Evolutionary conservation across 345 rosid species (phyloP), one percentile per base, ranked within the genome.

Genomic region (Erodium maritimum): DNA sequence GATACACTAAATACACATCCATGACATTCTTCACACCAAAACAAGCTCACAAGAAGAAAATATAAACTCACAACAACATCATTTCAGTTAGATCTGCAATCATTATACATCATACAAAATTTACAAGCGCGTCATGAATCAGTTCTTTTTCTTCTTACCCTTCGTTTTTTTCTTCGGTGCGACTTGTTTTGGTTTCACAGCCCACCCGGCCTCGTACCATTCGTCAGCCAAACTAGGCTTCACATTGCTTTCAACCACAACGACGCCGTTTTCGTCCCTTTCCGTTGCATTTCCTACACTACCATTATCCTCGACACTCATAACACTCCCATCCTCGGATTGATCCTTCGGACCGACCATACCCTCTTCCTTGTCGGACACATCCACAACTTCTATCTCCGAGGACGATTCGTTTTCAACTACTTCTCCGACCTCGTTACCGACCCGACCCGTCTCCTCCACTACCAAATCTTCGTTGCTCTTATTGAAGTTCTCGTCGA

Each of bases 401-500:
- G 23, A 29, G 17, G 24, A 21, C 23, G 56, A 58, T 21, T 62
- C 72, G 16, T 0, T 37, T 18, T 9, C 55, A 17, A 19, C 46
- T 18, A 21, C 55, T 29, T 74, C 19, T 25, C 64, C 69, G n/a
- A n/a, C n/a, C n/a, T n/a, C n/a, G n/a, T n/a, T n/a, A n/a, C n/a
- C n/a, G n/a, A n/a, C n/a, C n/a, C n/a, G n/a, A n/a, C n/a, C n/a
- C n/a, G n/a, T n/a, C n/a, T n/a, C n/a, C n/a, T n/a, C n/a, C n/a
- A n/a, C n/a, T n/a, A n/a, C n/a, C n/a, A n/a, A 68, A 58, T 63
- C 78, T 17, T 10, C 17, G 23, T 19, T 23, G 21, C 57, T 56
- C 34, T 70, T 70, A 0, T 62, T 65, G 19, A 67, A 68, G 56
- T 67, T 66, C 2, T 59, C 65, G 66, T 81, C 84, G 1, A 85